Evolutionary conservation across 345 rosid genomes (phyloP), one percentile per base, ranked within the genome.

Genomic region (Corchorus olitorius): DNA sequence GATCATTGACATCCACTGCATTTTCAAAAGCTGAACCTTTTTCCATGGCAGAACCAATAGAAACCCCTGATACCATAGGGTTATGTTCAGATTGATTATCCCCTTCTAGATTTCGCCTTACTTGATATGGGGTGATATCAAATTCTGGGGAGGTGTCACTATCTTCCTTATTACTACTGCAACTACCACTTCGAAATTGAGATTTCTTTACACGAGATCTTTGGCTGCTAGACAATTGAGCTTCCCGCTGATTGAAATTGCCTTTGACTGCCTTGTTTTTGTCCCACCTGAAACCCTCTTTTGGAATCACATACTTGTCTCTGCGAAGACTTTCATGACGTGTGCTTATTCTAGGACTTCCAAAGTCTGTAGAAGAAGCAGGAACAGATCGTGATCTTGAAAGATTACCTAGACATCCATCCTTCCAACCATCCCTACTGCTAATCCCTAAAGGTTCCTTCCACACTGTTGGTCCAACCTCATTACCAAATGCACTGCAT

Each of bases 341-440:
- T 66, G 69, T 65, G 77, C 78, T 85, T 48, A 79, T 58, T 76
- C 75, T 83, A 56, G 88, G 90, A 85, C 87, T 88, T 75, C 85
- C 76, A 67, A 74, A 54, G 39, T 71, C 70, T 37, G 84, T 76
- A 60, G 89, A 89, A 58, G 92, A 90, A 75, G 88, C 78, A 50
- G 90, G 91, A 75, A 94, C 82, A 75, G 99, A 91, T 83, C 91
- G 87, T 68, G 98, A 85, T 85, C 94, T 89, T 16, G 92, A 82
- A 22, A 85, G 77, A 59, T 71, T 87, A 55, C 80, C 60, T 17
- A 87, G 74, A 43, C 82, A 73, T 13, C 82, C 84, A 79, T 90
- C 93, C 86, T 90, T 94, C 98, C 98, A 92, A 50, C 98, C 98
- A 87, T 94, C 98, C 81, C 88, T 87, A 73, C 98, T 97, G 87